Evolutionary conservation across 768 basidiomycete genomes (phyloP).

Genomic region (Xerocomellus dryophilus): DNA sequence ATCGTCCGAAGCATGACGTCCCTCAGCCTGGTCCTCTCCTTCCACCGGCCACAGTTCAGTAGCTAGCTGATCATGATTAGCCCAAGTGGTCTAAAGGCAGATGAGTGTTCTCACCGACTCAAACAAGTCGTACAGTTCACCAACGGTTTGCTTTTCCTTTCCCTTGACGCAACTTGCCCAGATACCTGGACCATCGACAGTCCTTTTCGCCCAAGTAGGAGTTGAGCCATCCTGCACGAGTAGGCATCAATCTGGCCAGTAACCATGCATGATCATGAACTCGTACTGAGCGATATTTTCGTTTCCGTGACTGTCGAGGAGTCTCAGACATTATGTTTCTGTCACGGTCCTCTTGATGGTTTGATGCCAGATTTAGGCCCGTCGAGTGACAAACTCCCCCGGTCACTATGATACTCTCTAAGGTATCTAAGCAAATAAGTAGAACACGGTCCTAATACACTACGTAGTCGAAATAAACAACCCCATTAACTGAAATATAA

Average conservation of each 20-base stretch:
- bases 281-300: slow-evolving; percentile 52
- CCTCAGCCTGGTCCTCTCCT: slow-evolving; percentile 23
- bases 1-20: slow-evolving; percentile 30
- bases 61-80: slow-evolving; percentile 51
- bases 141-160: slow-evolving; percentile 73
- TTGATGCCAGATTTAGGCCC: not conserved
- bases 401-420: not conserved
- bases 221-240: slow-evolving; percentile 54
- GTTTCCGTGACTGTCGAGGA: slow-evolving; percentile 34
- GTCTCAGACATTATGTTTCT: slow-evolving; percentile 23
- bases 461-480: slow-evolving; percentile 2
- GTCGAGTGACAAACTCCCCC: not conserved
- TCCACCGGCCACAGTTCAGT: slow-evolving; percentile 65
- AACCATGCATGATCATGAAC: not conserved
- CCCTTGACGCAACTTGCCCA: slow-evolving; percentile 88
- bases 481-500: slow-evolving; percentile 31
- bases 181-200: slow-evolving; percentile 76
- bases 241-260: slow-evolving; percentile 1
- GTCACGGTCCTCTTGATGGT: not conserved
- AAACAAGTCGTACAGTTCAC: slow-evolving; percentile 76
- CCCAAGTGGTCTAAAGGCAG: slow-evolving; percentile 2
- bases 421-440: slow-evolving; percentile 21
- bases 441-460: slow-evolving; percentile 7
- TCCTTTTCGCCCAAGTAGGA: slow-evolving; percentile 59
- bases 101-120: slow-evolving; percentile 54